phyloP scores from a whole-genome alignment of 768 basidiomycete genomes.

The Tricholoma matsutake region DNA sequence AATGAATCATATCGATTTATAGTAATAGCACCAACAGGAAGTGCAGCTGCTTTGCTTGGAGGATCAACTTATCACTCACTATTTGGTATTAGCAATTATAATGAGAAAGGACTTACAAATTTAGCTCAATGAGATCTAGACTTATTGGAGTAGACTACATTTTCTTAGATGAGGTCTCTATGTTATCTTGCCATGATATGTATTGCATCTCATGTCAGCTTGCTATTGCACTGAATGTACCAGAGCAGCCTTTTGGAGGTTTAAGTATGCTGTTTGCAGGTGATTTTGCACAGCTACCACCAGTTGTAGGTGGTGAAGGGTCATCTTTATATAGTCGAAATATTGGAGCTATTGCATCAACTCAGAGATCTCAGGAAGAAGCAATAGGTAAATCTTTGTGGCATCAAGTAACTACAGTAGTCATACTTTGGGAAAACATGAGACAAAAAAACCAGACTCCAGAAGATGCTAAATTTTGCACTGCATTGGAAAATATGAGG shows the following conservation, averaged over 20 bases:
- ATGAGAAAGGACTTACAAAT: no score
- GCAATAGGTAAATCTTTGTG: conserved; percentile 18
- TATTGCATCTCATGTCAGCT: conserved; percentile 8
- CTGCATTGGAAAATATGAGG: no score
- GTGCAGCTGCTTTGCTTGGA: no score
- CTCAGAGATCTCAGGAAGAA: not conserved
- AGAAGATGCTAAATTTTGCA: no score
- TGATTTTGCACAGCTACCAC: conserved; percentile 3
- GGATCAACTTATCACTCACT: no score
- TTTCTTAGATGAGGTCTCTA: conserved; percentile 26
- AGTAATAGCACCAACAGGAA: no score
- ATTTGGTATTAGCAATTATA: no score
- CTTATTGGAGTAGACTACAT: conserved; percentile 27
- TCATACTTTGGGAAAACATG: no score
- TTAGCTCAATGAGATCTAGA: conserved; percentile 4
- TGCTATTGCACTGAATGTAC: conserved; percentile 14
- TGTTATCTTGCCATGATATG: conserved; percentile 31
- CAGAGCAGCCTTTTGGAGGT: conserved; percentile 29
- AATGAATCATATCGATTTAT: no score
- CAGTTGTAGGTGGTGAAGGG: not conserved
- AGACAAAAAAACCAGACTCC: no score
- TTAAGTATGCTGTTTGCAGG: conserved; percentile 19
- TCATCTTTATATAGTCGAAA: no score
- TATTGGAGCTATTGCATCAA: not conserved
- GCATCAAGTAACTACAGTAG: no score